Evolutionary conservation across 2,329 filamentous ascomycete genomes (phyloP).

Genomic region (Akanthomyces muscarius): DNA sequence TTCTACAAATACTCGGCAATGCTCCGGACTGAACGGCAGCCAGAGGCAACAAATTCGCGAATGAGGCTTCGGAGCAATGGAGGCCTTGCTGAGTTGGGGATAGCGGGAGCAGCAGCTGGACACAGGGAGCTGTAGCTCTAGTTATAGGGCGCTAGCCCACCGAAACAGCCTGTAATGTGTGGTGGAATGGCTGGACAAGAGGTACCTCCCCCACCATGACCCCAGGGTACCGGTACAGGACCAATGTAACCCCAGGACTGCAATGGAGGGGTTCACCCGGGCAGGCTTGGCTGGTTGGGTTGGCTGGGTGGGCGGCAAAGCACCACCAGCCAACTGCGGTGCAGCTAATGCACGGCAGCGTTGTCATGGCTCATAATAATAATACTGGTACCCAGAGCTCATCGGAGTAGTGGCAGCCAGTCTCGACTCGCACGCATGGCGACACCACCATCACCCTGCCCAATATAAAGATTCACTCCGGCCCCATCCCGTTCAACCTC

Average conservation of each 20-base stretch:
- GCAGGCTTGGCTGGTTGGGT: neutral
- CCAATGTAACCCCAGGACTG: conserved; percentile 5
- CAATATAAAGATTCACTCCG: conserved; percentile 15
- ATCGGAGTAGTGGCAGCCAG: neutral
- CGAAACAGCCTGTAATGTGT: neutral
- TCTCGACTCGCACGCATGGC: neutral
- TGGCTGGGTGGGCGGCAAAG: neutral
- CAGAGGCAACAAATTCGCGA: neutral
- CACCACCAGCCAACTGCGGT: conserved; percentile 3
- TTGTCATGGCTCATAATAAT: neutral
- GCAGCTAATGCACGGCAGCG: neutral
- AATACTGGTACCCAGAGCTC: neutral
- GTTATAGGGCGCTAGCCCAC: neutral
- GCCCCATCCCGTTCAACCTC: conserved; percentile 9
- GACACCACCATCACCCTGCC: neutral
- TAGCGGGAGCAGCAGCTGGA: neutral
- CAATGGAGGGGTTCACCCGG: neutral
- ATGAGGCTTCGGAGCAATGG: conserved; percentile 10
- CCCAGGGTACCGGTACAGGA: conserved; percentile 3
- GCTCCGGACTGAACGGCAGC: neutral
- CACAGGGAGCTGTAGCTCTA: neutral
- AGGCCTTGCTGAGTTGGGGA: conserved; percentile 1
- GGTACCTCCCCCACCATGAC: conserved; percentile 12
- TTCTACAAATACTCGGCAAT: neutral
- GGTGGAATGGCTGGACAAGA: neutral